A percentile compares a stretch with the other conserved stretches of the same genome.
Evolutionary conservation across 148 eudicot genomes (phyloP).

Genomic region (Salicornia ramosissima): DNA sequence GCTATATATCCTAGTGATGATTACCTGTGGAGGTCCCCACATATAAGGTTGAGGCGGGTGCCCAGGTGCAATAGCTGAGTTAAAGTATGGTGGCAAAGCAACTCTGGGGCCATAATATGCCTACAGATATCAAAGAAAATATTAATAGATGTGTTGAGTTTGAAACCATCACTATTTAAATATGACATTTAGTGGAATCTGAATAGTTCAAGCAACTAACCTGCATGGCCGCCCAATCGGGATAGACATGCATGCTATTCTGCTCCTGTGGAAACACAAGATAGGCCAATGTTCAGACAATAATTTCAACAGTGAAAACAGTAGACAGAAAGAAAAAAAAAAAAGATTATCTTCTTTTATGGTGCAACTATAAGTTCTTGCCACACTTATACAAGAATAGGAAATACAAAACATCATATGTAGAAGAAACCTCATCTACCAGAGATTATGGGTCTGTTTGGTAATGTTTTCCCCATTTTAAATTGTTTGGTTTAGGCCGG

Average conservation of each 20-base stretch:
- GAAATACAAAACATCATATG: not conserved
- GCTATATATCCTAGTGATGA: not conserved
- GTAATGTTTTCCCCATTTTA: no score
- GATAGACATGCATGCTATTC: slow-evolving; percentile 60
- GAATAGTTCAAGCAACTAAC: slow-evolving; percentile 26
- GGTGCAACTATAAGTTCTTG: not conserved
- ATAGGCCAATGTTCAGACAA: slow-evolving; percentile 10
- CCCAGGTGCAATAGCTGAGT: slow-evolving; percentile 70
- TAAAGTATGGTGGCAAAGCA: slow-evolving; percentile 72
- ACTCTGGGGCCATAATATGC: slow-evolving; percentile 91
- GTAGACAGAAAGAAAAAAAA: not conserved
- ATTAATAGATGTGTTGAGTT: not conserved
- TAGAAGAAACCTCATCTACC: not conserved
- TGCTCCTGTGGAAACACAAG: slow-evolving; percentile 61
- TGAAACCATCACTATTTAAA: not conserved
- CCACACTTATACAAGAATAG: not conserved
- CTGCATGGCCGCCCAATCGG: slow-evolving; percentile 99
- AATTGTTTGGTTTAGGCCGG: no score
- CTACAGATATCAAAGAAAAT: slow-evolving; percentile 29
- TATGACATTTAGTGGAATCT: not conserved
- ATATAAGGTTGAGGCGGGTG: slow-evolving; percentile 76
- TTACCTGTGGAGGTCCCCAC: slow-evolving; percentile 97
- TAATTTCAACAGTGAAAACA: not conserved
- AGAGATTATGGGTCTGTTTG: not conserved
- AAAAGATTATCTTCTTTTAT: not conserved